Conservation (phyloP, 2,329 filamentous ascomycete species). For the Rhinocladiella similis region DNA sequence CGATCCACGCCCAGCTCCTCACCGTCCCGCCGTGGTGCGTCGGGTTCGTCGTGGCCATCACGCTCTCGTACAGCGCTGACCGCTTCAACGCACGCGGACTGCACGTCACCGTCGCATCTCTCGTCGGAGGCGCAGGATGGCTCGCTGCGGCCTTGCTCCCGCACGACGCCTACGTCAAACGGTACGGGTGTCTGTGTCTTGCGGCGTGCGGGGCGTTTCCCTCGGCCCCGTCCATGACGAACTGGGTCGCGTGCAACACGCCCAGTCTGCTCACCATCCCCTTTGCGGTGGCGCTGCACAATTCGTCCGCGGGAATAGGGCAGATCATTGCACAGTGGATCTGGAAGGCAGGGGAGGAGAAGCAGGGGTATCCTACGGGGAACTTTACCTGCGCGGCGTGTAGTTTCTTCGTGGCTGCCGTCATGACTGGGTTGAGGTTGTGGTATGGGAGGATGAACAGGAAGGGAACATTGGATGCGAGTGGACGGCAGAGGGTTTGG, state of each 20-base stretch:
- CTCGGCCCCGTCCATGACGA: slow-evolving; percentile 67
- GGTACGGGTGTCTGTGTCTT: slow-evolving; percentile 71
- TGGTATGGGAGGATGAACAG: slow-evolving; percentile 25
- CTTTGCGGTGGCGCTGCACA: slow-evolving; percentile 69
- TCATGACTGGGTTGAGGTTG: slow-evolving; percentile 14
- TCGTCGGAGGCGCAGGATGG: slow-evolving; percentile 58
- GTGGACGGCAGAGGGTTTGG: slow-evolving; percentile 21
- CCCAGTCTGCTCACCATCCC: slow-evolving; percentile 65
- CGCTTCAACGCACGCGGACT: slow-evolving; percentile 42
- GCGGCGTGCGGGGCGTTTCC: slow-evolving; percentile 67
- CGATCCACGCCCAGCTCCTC: slow-evolving; percentile 31
- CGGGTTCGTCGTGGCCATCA: slow-evolving; percentile 23
- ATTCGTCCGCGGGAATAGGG: slow-evolving; percentile 66
- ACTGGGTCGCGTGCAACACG: slow-evolving; percentile 70
- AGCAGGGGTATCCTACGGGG: slow-evolving; percentile 66
- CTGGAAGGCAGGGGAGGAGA: slow-evolving; percentile 64
- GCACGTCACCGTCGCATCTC: slow-evolving; percentile 51
- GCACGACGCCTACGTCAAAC: slow-evolving; percentile 56
- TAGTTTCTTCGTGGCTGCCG: slow-evolving; percentile 25
- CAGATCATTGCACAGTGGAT: slow-evolving; percentile 76
- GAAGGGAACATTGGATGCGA: slow-evolving; percentile 20
- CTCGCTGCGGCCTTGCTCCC: slow-evolving; percentile 65
- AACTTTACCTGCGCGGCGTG: slow-evolving; percentile 52
- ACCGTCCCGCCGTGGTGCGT: slow-evolving; percentile 30
- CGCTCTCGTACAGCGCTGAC: slow-evolving; percentile 21